Evolutionary conservation across 1,284 basidiomycete species (phyloP).

Genomic region (Cystobasidium sp.): DNA sequence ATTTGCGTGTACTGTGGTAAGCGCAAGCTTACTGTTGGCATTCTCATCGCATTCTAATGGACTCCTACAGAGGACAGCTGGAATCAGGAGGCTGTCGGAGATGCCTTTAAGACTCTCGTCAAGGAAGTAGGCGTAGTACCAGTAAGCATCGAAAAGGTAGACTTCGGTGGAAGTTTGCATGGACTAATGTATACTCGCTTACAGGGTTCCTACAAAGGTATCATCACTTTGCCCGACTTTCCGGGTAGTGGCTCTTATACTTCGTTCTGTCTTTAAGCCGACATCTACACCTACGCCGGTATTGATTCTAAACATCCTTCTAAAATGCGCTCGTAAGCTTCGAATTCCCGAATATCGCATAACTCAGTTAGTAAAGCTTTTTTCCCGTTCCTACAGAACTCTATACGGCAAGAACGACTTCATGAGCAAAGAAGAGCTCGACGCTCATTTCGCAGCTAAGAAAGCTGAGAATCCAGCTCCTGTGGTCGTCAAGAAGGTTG

Average conservation of each 20-base stretch:
- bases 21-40: not conserved
- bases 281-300: conserved; percentile 56
- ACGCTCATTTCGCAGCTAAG: conserved; percentile 14
- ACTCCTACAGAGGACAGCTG: conserved; percentile 46
- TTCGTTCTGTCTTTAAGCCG: conserved; percentile 48
- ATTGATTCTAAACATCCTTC: conserved; percentile 57
- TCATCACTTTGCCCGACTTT: not conserved
- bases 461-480: conserved; percentile 5
- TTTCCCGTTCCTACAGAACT: not conserved
- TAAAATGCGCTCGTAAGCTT: conserved; percentile 54
- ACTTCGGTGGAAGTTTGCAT: too few species aligned
- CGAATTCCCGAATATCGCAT: conserved; percentile 13
- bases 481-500: conserved; percentile 22
- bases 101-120: conserved; percentile 46
- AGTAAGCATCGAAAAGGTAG: conserved; percentile 5
- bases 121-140: conserved; percentile 39
- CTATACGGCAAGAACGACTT: conserved; percentile 43
- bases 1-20: conserved; percentile 50
- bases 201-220: conserved; percentile 34
- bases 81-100: conserved; percentile 44
- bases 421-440: conserved; percentile 47
- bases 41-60: not conserved
- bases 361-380: not conserved
- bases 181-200: too few species aligned
- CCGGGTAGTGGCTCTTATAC: not conserved